Evolutionary conservation across 331 rosid genomes (phyloP), one percentile per base, ranked within the genome.

Genomic region (Rosa hybrid): DNA sequence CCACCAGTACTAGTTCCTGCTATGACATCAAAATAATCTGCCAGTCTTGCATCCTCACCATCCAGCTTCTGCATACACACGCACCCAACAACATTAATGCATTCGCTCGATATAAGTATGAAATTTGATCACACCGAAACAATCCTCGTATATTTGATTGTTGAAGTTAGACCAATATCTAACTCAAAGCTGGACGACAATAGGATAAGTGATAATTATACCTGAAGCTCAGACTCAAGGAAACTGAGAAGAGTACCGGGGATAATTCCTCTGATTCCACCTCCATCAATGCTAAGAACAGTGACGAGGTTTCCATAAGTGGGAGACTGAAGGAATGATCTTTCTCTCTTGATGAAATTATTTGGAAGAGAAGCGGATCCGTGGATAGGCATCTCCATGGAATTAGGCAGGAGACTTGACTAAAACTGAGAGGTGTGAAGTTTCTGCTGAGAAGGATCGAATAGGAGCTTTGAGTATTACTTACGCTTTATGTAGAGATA

Each of bases 1-100:
- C 88, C 88, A 2, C 88, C 88, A 4, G 88, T 86, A 60, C 88
- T 86, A 11, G 88, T 86, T 38, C 88, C 88, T 1, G 84, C 63
- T 3, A 86, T 80, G 11, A 86, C 79, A 59, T 82, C 86, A 51
- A 86, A 86, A 51, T 82, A 85, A 59, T 85, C 88, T 39, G 86
- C 88, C 5, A 85, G 46, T 74, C 88, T 85, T 76, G 80, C 88
- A 16, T 54, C 79, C 20, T 70, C 63, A 12, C 86, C 88, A 17
- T 85, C 88, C 41, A 82, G 68, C 12, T 81, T 82, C 88, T 85
- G 78, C 74, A 69, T 75, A 23, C 11, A 68, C 13, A 57, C 12
- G 39, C 4, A 4, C 10, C 13, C 45, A 38, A 8, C 1, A 59
- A 75, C 38, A 1, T 44, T 8, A 76, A 21, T 74, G 12, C 4